These are phyloP conservation scores for Metarhizium sp. DNA, from an alignment of 2,329 filamentous ascomycete species.

Conservation along the genomic window DNA sequence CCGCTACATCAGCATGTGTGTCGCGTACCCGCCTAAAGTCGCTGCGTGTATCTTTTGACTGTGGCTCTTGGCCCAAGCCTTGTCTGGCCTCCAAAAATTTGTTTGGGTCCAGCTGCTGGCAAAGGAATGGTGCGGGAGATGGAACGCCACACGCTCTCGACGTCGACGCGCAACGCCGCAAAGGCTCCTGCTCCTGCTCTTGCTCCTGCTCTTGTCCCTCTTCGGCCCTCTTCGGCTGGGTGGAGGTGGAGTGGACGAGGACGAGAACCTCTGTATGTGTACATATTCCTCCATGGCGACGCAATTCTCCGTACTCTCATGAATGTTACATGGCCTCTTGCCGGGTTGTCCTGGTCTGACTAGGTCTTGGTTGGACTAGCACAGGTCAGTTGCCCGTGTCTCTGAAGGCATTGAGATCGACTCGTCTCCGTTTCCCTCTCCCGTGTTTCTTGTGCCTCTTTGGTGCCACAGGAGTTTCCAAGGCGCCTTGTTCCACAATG, in stretches of 20 bases:
- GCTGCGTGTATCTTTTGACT: constrained; percentile 18
- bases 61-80: background rate
- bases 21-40: constrained; percentile 27
- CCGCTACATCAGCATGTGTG: constrained; percentile 25
- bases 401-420: background rate
- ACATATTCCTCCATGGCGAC: no score
- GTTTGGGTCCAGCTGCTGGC: constrained; percentile 3
- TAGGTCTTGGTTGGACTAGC: background rate
- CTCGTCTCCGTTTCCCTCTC: background rate
- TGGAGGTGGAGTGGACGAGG: no score
- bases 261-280: background rate
- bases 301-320: background rate
- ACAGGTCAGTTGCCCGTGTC: background rate
- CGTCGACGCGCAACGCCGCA: background rate
- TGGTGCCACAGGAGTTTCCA: background rate
- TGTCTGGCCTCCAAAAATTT: background rate
- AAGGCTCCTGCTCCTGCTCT: background rate
- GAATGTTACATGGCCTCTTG: background rate
- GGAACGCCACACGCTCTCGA: constrained; percentile 1
- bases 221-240: no score
- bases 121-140: constrained; percentile 6
- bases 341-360: background rate
- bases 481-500: background rate
- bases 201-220: background rate
- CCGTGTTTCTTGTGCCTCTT: background rate